Evolutionary conservation across 2,329 filamentous ascomycete species (phyloP), one percentile per base, ranked within the genome.

Genomic region (Trichoderma harzianum): DNA sequence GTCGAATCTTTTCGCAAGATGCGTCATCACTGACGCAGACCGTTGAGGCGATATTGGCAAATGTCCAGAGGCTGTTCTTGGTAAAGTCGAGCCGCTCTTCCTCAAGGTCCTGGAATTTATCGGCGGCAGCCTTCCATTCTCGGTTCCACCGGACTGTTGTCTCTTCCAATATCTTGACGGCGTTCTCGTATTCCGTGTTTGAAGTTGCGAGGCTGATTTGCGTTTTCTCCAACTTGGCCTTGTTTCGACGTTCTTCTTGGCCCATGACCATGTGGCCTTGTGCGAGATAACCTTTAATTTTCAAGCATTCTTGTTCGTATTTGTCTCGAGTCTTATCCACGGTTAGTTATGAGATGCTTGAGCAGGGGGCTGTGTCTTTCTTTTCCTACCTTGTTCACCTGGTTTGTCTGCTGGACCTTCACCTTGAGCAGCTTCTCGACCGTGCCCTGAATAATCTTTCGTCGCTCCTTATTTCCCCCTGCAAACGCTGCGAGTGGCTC

Each of bases 241-340:
- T 99, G 82, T 99, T 99, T 84, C 97, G 98, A 32, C 96, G 90
- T 84, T 99, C 96, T 80, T 99, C 96, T 77, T 99, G 96, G 16
- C 96, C 96, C 96, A 99, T 99, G 72, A 99, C 96, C 96, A 99
- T 99, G 80, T 99, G 97, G 11, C 96, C 96, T 82, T 99, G 96
- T 5, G 97, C 96, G 5, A 99, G 89, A 79, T 99, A 99, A 51
- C 96, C 96, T 83, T 99, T 99, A 81, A 99, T 98, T 80, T 97
- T 96, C 58, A 99, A 86, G 79, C 95, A 98, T 77, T 99, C 97
- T 82, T 99, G 95, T 82, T 99, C 96, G 80, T 97, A 99, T 64
- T 92, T 92, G 82, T 99, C 96, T 75, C 96, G 89, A 18, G 95
- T 93, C 92, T 94, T 7, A 24, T 43, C 18, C 18, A 36, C 5